Percentiles rank a stretch among this genome's conserved stretches.
phyloP scores from a whole-genome alignment of 2,329 filamentous ascomycete genomes.

The Diaporthe sp. region DNA sequence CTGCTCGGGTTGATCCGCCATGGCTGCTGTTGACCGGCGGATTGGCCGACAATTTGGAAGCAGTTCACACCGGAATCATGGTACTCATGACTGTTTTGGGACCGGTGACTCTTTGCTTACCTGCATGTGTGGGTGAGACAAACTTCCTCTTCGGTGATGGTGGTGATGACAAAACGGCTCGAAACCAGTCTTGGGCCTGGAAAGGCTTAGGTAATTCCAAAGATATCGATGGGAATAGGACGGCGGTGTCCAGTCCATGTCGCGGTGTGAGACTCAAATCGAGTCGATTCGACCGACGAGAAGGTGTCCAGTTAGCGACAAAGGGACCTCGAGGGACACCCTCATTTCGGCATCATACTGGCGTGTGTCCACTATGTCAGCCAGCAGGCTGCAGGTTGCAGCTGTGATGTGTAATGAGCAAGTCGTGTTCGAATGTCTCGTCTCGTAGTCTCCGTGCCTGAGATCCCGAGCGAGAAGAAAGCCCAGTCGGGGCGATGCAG shows the following conservation, averaged over 20 bases:
- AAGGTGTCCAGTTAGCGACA: background rate
- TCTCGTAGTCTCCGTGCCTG: background rate
- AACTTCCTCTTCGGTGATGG: conserved; percentile 28
- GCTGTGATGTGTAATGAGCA: background rate
- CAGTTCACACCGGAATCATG: conserved; percentile 6
- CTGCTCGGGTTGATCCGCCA: conserved; percentile 1
- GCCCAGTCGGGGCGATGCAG: conserved; percentile 26
- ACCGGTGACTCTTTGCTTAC: conserved; percentile 34
- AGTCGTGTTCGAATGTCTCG: background rate
- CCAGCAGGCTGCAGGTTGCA: conserved; percentile 17
- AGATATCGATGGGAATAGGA: background rate
- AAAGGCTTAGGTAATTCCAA: conserved; percentile 35
- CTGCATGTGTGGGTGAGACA: conserved; percentile 30
- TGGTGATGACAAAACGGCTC: conserved; percentile 32
- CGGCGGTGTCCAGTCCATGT: conserved; percentile 23
- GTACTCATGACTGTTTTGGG: conserved; percentile 23
- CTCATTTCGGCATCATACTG: background rate
- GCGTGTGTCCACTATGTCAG: conserved; percentile 22
- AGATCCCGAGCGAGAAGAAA: background rate
- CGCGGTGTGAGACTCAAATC: conserved; percentile 33
- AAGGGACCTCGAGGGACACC: conserved; percentile 9
- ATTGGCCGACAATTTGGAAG: conserved; percentile 14
- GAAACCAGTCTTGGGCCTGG: conserved; percentile 16
- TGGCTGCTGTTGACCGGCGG: conserved; percentile 27
- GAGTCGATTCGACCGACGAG: background rate